Base-by-base conservation (phyloP, 345 rosid genomes). In the Zanthoxylum bungeanum region DNA sequence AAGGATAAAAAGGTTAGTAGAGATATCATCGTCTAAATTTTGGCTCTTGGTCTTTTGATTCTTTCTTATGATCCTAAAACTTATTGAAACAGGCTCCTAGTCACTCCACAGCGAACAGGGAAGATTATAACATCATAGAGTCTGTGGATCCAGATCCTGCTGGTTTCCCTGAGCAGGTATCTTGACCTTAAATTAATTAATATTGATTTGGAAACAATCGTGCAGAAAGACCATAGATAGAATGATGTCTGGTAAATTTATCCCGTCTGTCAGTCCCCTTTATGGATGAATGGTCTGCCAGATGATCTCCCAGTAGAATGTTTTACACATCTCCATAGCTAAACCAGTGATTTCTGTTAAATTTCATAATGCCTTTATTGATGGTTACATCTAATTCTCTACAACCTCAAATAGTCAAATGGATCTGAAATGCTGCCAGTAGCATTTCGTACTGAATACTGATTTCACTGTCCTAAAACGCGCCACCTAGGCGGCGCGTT, bases 111-210 rank as follows among this genome's bases (percentile, higher is more conserved):
- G 56, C 79, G 44, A 80, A 53, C 79, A 81, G 85, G 72, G 99
- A 95, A 34, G 98, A 89, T 51, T 80, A 69, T 67, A 75, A 73
- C 60, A 78, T 52, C 72, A 30, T 60, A 16, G 98, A 95, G 21
- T 47, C 78, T 73, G 78, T 76, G 68, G 99, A 88, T 64, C 78
- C 96, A 4, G 99, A 91, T 82, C 89, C 93, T 64, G 82, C 83
- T 62, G 99, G 88, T 74, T 91, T 95, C 64, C 85, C 77, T 27
- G 89, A 85, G 28, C 91, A 87, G 99, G 99, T 92, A 76, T 58
- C n/a, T 50, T 69, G 40, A 60, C 42, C 60, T 64, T 53, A 59
- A 21, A 22, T 66, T 66, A 59, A 21, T 33, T 68, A 24, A 28
- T 47, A 63, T 25, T 68, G 49, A 42, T 31, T 60, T 7, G 64